Evolutionary conservation across 257 asterid species (phyloP).

Genomic region (Plantago elongata): DNA sequence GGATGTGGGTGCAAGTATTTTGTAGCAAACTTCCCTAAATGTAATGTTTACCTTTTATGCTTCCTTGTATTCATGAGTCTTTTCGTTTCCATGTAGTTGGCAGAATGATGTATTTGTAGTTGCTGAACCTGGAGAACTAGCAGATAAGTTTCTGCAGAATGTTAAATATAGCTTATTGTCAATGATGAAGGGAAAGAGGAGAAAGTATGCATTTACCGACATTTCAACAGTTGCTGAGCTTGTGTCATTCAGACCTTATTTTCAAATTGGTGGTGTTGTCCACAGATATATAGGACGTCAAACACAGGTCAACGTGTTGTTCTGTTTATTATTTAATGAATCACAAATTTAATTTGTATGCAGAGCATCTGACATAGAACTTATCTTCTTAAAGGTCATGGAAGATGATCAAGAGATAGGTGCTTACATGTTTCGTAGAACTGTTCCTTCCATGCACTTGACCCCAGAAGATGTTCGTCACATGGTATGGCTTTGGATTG

Average conservation of each 20-base stretch:
- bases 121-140: constrained; percentile 97
- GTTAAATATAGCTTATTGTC: constrained; percentile 78
- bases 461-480: constrained; percentile 86
- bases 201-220: constrained; percentile 63
- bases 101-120: constrained; percentile 98
- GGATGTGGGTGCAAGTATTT: too few relatives aligned
- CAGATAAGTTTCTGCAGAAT: constrained; percentile 82
- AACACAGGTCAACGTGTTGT: constrained; percentile 55
- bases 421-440: constrained; percentile 98
- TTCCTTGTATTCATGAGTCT: constrained; percentile 20
- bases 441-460: constrained; percentile 86
- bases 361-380: neutral
- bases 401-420: constrained; percentile 97
- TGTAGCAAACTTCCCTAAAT: too few relatives aligned
- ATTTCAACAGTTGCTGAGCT: constrained; percentile 80
- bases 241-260: constrained; percentile 79
- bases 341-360: constrained; percentile 5
- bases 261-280: constrained; percentile 95
- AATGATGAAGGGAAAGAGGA: constrained; percentile 71
- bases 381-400: constrained; percentile 65
- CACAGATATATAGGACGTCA: constrained; percentile 98
- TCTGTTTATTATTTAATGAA: constrained; percentile 9
- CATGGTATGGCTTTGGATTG: constrained; percentile 58
- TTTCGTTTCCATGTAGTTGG: constrained; percentile 53
- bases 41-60: neutral